Base-by-base conservation (phyloP, 2,329 filamentous ascomycete genomes). In the Paecilomyces sp. region DNA sequence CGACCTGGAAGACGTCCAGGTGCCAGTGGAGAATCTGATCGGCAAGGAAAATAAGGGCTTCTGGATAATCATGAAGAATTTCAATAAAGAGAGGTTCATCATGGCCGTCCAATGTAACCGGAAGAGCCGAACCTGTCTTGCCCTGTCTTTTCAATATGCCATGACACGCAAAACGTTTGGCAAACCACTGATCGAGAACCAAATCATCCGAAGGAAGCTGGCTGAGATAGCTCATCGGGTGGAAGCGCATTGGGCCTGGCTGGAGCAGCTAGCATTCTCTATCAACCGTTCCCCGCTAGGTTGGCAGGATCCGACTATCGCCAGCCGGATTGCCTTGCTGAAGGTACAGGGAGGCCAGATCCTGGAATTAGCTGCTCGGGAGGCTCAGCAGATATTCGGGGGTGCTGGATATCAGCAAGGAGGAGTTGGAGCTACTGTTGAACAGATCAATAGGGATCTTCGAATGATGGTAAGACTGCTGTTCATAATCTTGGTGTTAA, bases 1-100 rank as follows among this genome's bases (percentile, higher is more conserved):
- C 64, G 87, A 90, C 69, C 79, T 92, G 1, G 88, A 90, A 63
- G 86, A 91, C 57, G 88, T 91, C 2, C 81, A 83, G 60, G 88
- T 92, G 0, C 88, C 88, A 0, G 80, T 83, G 0, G 82, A 85
- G 68, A 89, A 91, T 66, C 73, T 91, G 8, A 85, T 91, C 55
- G 88, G 88, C 1, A 67, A 80, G 25, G 88, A 91, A 70, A 88
- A 88, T 33, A 76, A 83, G 68, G 88, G 88, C 0, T 90, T 91
- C 83, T 80, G 79, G 56, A 88, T 89, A 65, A 83, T 89, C 67
- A 89, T 89, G 87, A 28, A 28, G 25, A 28, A 28, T 6, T 28
- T 87, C 84, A 47, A 90, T 81, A 74, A 67, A 63, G 68, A 28
- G 25, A 28, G 25, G 25, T 28, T 65, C n/a, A 5, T 41, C 12